Percentiles rank a stretch among this genome's conserved stretches.
These are phyloP conservation scores for Fusarium concolor DNA, from an alignment of 2,329 filamentous ascomycete genomes.

Conservation along the genomic window DNA sequence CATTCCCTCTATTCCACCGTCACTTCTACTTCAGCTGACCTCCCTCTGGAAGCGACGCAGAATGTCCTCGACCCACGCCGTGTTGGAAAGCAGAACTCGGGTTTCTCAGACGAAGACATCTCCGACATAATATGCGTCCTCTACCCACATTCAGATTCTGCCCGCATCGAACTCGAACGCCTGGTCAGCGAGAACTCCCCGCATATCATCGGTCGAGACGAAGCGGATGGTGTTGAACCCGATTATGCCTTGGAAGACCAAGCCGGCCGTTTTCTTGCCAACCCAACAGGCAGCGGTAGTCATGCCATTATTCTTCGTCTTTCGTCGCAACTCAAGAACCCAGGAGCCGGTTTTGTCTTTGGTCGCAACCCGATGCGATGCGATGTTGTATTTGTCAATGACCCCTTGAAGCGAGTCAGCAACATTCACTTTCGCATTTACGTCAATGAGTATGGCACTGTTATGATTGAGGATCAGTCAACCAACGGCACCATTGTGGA, in stretches of 20 bases:
- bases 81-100: conserved; percentile 82
- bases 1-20: conserved; percentile 8
- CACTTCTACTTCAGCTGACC: conserved; percentile 30
- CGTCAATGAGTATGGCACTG: conserved; percentile 83
- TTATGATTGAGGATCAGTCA: conserved; percentile 94
- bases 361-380: conserved; percentile 79
- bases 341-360: conserved; percentile 82
- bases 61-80: conserved; percentile 84
- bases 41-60: conserved; percentile 72
- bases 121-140: conserved; percentile 91
- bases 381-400: conserved; percentile 76
- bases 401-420: conserved; percentile 80
- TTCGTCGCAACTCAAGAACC: conserved; percentile 77
- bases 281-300: conserved; percentile 62
- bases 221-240: conserved; percentile 62
- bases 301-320: conserved; percentile 84
- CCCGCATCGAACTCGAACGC: conserved; percentile 74
- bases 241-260: conserved; percentile 65
- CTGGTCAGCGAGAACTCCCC: conserved; percentile 61
- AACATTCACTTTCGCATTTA: conserved; percentile 97
- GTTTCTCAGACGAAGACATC: conserved; percentile 83
- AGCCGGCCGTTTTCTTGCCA: conserved; percentile 58
- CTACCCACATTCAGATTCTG: conserved; percentile 79
- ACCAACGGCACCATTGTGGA: conserved; percentile 97
- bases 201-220: conserved; percentile 62